Evolutionary conservation across 768 basidiomycete genomes (phyloP).

Genomic region (Leucocoprinus sp.): DNA sequence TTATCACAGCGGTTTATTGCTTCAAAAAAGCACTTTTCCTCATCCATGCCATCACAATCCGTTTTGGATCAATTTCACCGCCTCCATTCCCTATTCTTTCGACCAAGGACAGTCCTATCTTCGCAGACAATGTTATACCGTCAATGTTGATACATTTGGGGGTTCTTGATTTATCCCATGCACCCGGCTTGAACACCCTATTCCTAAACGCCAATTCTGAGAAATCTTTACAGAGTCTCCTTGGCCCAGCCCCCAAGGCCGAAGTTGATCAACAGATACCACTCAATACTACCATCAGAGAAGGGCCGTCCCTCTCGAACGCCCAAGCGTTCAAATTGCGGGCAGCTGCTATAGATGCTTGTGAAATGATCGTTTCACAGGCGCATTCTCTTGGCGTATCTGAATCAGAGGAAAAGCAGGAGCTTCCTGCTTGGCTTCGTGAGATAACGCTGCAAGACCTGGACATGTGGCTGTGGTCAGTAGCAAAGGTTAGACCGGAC

Average conservation of each 20-base stretch:
- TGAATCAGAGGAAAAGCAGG: constrained; percentile 18
- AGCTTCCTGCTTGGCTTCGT: constrained; percentile 35
- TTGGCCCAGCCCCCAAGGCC: constrained; percentile 22
- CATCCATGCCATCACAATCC: constrained; percentile 56
- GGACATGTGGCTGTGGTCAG: constrained; percentile 77
- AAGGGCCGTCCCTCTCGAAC: constrained; percentile 45
- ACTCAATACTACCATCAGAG: constrained; percentile 12
- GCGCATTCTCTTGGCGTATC: constrained; percentile 31
- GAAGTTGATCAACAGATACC: not conserved
- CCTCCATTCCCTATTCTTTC: constrained; percentile 56
- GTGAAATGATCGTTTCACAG: constrained; percentile 54
- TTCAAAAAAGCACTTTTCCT: constrained; percentile 89
- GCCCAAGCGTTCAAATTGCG: constrained; percentile 68
- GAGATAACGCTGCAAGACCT: constrained; percentile 51
- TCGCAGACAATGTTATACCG: constrained; percentile 77
- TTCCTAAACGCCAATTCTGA: constrained; percentile 42
- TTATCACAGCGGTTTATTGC: constrained; percentile 61
- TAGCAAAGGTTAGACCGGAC: constrained; percentile 71
- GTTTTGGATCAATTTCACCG: constrained; percentile 51
- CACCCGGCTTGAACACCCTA: constrained; percentile 32
- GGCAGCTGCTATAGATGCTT: constrained; percentile 74
- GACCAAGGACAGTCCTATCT: constrained; percentile 53
- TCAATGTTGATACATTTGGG: constrained; percentile 75
- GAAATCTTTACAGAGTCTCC: constrained; percentile 30
- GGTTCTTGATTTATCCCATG: constrained; percentile 56